Percentiles rank a stretch among this genome's conserved stretches.
These are phyloP conservation scores for Pterocarpus macrocarpus DNA, from an alignment of 306 rosid genomes.

Conservation along the genomic window DNA sequence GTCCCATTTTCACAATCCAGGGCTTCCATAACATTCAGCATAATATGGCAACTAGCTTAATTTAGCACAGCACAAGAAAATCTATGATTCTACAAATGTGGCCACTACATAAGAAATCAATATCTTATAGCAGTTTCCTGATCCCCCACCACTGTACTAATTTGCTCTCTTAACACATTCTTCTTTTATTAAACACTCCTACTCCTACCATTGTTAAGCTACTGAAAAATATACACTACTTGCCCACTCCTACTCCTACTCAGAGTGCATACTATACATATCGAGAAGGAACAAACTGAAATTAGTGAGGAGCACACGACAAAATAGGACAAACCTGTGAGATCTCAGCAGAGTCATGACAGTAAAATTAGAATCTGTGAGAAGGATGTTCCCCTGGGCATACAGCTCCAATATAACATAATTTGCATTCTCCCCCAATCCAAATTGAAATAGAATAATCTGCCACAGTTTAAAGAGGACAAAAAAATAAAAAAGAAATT, in stretches of 20 bases:
- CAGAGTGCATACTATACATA: not conserved
- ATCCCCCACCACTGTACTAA: not conserved
- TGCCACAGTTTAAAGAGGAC: constrained; percentile 50
- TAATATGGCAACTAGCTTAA: not conserved
- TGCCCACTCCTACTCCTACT: not conserved
- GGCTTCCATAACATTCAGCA: constrained; percentile 18
- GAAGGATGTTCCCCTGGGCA: constrained; percentile 95
- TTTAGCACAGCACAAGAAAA: not conserved
- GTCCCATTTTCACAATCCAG: constrained; percentile 8
- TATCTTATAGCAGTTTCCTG: not conserved
- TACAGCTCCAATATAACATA: constrained; percentile 93
- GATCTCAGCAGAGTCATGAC: constrained; percentile 98
- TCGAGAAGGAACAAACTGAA: not conserved
- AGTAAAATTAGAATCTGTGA: constrained; percentile 78
- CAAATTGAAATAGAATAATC: constrained; percentile 96
- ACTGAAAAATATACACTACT: not conserved
- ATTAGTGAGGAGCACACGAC: constrained; percentile 27
- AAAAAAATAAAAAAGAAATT: not conserved
- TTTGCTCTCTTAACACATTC: not conserved
- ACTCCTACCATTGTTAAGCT: not conserved
- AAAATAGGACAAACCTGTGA: constrained; percentile 69
- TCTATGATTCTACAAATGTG: not conserved
- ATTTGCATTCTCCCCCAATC: constrained; percentile 87
- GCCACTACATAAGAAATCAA: constrained; percentile 8
- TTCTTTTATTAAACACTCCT: not conserved